Evolutionary conservation across 2,329 filamentous ascomycete species (phyloP).

Genomic region (Zymoseptoria ardabiliae): DNA sequence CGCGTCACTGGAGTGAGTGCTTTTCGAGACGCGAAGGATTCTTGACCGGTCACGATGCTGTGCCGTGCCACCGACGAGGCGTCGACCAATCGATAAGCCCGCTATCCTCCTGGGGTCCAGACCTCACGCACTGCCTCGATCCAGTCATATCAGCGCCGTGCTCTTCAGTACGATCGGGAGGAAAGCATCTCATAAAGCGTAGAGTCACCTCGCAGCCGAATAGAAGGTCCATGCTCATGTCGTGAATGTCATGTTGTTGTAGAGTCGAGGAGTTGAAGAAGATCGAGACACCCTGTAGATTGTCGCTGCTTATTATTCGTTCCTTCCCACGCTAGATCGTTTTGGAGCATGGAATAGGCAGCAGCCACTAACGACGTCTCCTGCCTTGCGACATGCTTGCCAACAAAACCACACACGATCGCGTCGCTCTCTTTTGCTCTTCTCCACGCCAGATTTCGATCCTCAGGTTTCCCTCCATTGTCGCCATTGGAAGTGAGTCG

Average conservation of each 20-base stretch:
- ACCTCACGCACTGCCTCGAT: background rate
- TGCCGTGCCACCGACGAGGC: background rate
- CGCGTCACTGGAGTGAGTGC: background rate
- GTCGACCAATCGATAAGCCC: background rate
- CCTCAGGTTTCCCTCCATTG: background rate
- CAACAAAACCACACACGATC: background rate
- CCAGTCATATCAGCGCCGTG: background rate
- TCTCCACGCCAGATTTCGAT: background rate
- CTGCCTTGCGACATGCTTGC: background rate
- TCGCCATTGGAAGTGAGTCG: background rate
- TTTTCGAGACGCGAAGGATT: background rate
- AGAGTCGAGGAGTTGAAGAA: background rate
- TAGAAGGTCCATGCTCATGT: background rate
- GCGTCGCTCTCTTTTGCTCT: background rate
- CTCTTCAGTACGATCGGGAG: background rate
- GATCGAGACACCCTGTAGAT: background rate
- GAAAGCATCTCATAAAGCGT: background rate
- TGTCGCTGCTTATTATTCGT: background rate
- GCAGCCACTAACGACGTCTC: background rate
- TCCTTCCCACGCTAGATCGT: background rate
- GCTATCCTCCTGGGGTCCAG: background rate
- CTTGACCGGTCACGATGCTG: background rate
- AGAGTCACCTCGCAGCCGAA: background rate
- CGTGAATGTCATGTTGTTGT: background rate
- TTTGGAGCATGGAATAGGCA: background rate